phyloP scores from a whole-genome alignment of 1,284 basidiomycete genomes.

The Fomitopsis pinicola region DNA sequence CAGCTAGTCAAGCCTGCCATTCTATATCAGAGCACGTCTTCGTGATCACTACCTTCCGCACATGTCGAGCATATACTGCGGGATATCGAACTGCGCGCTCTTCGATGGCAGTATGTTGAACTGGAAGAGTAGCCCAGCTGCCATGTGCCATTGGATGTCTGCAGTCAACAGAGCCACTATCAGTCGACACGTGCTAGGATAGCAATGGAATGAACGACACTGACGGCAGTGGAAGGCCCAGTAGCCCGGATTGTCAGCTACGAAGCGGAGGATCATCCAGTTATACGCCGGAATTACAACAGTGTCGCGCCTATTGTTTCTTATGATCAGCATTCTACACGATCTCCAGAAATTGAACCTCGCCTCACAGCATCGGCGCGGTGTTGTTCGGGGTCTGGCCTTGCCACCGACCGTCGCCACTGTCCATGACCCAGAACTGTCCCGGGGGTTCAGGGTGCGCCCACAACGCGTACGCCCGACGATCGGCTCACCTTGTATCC shows the following conservation, averaged over 20 bases:
- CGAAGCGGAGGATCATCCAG: constrained; percentile 30
- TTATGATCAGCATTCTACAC: background rate
- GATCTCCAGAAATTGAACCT: background rate
- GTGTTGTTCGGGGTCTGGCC: constrained; percentile 24
- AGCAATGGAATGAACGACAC: background rate
- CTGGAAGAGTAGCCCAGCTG: constrained; percentile 33
- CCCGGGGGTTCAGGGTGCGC: too few species aligned
- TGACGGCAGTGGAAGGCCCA: constrained; percentile 34
- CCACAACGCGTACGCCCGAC: too few species aligned
- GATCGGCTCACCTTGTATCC: constrained; percentile 34
- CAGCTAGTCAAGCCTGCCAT: too few species aligned
- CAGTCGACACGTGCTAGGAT: too few species aligned
- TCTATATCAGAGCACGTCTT: too few species aligned
- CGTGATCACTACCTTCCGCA: constrained; percentile 11
- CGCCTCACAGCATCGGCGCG: constrained; percentile 24
- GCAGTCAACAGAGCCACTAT: background rate
- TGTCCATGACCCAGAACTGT: constrained; percentile 25
- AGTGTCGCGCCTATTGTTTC: constrained; percentile 26
- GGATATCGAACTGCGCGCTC: constrained; percentile 24
- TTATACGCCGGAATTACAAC: constrained; percentile 31
- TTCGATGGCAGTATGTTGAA: constrained; percentile 26
- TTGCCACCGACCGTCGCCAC: constrained; percentile 25
- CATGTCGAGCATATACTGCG: constrained; percentile 29
- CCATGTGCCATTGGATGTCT: constrained; percentile 35
- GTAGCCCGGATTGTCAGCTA: constrained; percentile 33